A percentile compares a stretch with the other conserved stretches of the same genome.
These are phyloP conservation scores for Endogone sp. DNA, from an alignment of 192 early-diverging fungal species.

Conservation along the genomic window DNA sequence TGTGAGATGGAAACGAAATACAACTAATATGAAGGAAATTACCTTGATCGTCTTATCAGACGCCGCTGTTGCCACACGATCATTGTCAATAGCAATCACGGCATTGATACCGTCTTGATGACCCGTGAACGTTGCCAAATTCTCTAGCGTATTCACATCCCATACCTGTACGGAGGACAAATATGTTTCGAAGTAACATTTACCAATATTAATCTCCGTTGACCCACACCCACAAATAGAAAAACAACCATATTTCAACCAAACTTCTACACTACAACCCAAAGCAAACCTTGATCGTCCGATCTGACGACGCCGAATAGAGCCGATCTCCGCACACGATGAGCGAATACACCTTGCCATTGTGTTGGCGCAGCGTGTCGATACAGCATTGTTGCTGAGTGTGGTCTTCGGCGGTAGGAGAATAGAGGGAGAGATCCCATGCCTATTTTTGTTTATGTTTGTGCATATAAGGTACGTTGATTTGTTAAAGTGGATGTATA, in stretches of 20 bases:
- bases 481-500: too few species aligned
- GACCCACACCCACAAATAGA: too few species aligned
- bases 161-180: constrained; percentile 15
- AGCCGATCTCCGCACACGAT: constrained; percentile 36
- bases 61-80: constrained; percentile 26
- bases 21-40: too few species aligned
- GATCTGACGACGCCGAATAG: constrained; percentile 49
- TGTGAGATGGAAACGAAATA: constrained; percentile 1
- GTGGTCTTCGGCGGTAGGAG: neutral
- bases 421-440: neutral
- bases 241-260: too few species aligned
- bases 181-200: too few species aligned
- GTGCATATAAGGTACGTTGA: neutral
- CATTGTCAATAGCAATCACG: constrained; percentile 34
- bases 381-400: constrained; percentile 15
- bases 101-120: constrained; percentile 53
- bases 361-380: constrained; percentile 36
- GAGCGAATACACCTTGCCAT: constrained; percentile 50
- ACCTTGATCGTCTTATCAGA: constrained; percentile 31
- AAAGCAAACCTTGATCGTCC: constrained; percentile 41
- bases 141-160: constrained; percentile 39
- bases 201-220: too few species aligned
- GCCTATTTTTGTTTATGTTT: neutral
- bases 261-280: too few species aligned
- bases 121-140: constrained; percentile 44